A percentile compares a stretch with the other conserved stretches of the same genome.
phyloP scores from a whole-genome alignment of 1,139 yeast species.

The Scheffersomyces insectosa region DNA sequence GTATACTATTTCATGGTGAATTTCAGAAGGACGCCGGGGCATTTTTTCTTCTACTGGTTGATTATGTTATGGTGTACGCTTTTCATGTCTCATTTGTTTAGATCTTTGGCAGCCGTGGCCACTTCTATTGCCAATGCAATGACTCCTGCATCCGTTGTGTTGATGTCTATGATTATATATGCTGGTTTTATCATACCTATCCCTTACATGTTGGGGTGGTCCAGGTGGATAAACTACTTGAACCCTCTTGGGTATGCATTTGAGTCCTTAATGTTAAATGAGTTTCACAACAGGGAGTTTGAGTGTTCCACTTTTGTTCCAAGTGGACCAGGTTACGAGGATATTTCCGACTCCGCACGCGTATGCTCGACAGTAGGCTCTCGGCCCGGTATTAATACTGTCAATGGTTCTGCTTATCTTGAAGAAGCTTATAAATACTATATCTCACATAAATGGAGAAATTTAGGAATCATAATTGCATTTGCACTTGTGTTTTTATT shows the following conservation, averaged over 20 bases:
- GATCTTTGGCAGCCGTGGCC: conserved; percentile 58
- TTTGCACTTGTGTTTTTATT: conserved; percentile 53
- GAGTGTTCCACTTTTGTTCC: conserved; percentile 52
- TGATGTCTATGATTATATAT: conserved; percentile 54
- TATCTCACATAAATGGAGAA: conserved; percentile 72
- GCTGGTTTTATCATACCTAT: conserved; percentile 63
- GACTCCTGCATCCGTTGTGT: conserved; percentile 59
- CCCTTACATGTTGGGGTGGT: conserved; percentile 63
- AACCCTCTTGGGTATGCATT: conserved; percentile 60
- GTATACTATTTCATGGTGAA: conserved; percentile 59
- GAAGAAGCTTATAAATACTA: conserved; percentile 44
- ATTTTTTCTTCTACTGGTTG: conserved; percentile 56
- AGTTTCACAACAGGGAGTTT: conserved; percentile 39
- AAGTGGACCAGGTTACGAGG: conserved; percentile 37
- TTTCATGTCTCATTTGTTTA: conserved; percentile 59
- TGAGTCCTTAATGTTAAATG: conserved; percentile 58
- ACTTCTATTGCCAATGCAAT: conserved; percentile 60
- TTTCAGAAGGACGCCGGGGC: conserved; percentile 59
- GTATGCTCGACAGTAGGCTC: conserved; percentile 68
- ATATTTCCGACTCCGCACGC: conserved; percentile 31
- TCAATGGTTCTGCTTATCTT: conserved; percentile 60
- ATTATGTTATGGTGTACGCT: conserved; percentile 44
- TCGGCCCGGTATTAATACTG: conserved; percentile 49
- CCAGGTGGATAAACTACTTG: conserved; percentile 59
- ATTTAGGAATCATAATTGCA: conserved; percentile 65